Base-by-base conservation (phyloP, 2,329 filamentous ascomycete species). In the Fusarium temperatum region DNA sequence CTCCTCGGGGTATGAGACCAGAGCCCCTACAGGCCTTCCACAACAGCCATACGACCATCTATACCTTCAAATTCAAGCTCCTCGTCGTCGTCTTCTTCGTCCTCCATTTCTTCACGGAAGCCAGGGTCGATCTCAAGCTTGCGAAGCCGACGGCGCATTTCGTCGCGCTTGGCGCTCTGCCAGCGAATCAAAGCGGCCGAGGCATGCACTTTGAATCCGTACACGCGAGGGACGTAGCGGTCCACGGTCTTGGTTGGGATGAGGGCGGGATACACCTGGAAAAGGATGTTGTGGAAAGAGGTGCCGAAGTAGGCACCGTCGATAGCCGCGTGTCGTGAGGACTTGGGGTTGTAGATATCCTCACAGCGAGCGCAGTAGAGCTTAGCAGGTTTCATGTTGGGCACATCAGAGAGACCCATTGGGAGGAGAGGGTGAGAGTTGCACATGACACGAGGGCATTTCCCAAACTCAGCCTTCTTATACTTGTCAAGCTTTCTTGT, bases 331-430 rank as follows among this genome's bases (percentile, higher is more conserved):
- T 99, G 96, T 35, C 96, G 94, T 26, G 94, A 96, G 8, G 96
- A 98, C 83, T 99, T 99, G 50, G 96, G 96, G 84, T 98, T 98
- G 88, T 99, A 99, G 68, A 97, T 93, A 82, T 99, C 96, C 87
- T 99, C 96, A 87, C 96, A 99, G 78, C 95, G 94, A 54, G 93
- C 92, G 84, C 96, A 99, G 89, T 98, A 99, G 60, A 99, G 93
- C 84, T 98, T 98, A 75, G 98, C 96, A 53, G 96, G 92, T 80
- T 95, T 97, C 77, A 92, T 87, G 84, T 95, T 95, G 72, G 96
- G 90, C 6, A 96, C 87, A 84, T 99, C 96, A 78, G 94, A 94
- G 78, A 97, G 93, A 73, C 96, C 96, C 91, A 98, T 97, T 51
- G 96, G 96, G 35, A 99, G 90, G 44, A 99, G 91, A 12, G 95